Evolutionary conservation across 176 grass and related monocot genomes (phyloP), one percentile per base, ranked within the genome.

Genomic region (Rhipidocladum racemiflorum): DNA sequence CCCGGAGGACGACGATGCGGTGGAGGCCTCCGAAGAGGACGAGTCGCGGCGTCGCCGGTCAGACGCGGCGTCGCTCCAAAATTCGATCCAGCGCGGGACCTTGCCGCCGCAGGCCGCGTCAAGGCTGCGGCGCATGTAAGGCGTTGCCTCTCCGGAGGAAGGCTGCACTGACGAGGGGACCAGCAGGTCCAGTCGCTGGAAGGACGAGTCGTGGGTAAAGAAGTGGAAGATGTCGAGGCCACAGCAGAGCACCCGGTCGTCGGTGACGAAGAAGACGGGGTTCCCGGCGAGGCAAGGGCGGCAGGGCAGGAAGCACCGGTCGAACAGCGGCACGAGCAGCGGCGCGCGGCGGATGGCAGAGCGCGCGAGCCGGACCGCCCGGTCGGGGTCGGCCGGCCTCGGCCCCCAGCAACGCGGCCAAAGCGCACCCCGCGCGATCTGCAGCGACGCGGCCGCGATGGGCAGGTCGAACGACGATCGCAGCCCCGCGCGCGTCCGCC

Each of bases 41-140:
- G 93, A 96, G 84, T 90, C 85, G 7, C 93, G 93, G 45, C 93
- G 79, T 50, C 93, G 88, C 2, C 90, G 85, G 80, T 96, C 90
- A 0, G 90, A 92, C 65, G 93, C 90, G 4, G 93, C 93, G 51
- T 92, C 93, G 32, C 90, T 90, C 93, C 93, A 96, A 83, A 96
- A 92, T 85, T 96, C 93, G 57, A 96, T 91, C 93, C 93, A 96
- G 3, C 93, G 90, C 9, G 93, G 88, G 4, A 85, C 74, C 56
- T 60, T 87, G 44, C 90, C 90, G 6, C 83, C 83, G 27, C 83
- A 85, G 1, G 85, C 75, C 28, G 91, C 84, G 44, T 96, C 93
- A 27, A 96, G 88, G 82, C 93, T 96, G 24, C 93, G 88, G 0
- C 90, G 83, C 81, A 71, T 86, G 71, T 53, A 80, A 32, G 81